A percentile compares a stretch with the other conserved stretches of the same genome.
These are phyloP conservation scores for Sugiyamaella floridensis DNA, from an alignment of 805 yeast genomes.

Conservation along the genomic window DNA sequence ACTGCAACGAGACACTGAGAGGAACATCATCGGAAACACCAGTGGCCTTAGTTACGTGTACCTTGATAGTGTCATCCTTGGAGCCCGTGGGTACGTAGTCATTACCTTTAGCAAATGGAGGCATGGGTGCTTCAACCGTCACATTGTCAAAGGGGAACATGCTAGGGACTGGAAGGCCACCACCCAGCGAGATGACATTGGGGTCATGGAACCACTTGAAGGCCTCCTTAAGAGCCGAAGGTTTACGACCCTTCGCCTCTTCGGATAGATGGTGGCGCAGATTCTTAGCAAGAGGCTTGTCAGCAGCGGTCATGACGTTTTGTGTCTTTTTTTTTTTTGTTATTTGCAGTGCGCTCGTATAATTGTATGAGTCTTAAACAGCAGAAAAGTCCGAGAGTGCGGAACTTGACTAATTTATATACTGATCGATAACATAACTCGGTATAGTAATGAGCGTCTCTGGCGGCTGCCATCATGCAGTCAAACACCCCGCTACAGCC, in stretches of 20 bases:
- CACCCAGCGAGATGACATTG: conserved; percentile 81
- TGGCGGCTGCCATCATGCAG: neutral
- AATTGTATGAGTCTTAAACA: neutral
- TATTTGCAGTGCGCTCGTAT: neutral
- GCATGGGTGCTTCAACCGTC: conserved; percentile 51
- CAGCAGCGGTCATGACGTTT: neutral
- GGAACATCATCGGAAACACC: conserved; percentile 48
- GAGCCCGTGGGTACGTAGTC: conserved; percentile 17
- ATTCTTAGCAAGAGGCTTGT: conserved; percentile 48
- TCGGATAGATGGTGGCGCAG: conserved; percentile 65
- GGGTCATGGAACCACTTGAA: conserved; percentile 72
- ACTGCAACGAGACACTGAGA: conserved; percentile 80
- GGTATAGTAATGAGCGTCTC: neutral
- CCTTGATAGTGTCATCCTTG: conserved; percentile 25
- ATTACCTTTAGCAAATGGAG: conserved; percentile 77
- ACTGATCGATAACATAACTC: neutral
- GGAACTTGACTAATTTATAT: neutral
- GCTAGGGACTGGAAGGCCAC: conserved; percentile 87
- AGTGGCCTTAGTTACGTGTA: conserved; percentile 36
- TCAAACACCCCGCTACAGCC: neutral
- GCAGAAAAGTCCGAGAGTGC: neutral
- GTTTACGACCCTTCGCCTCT: conserved; percentile 69
- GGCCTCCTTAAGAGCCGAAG: conserved; percentile 78
- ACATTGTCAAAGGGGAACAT: conserved; percentile 88
- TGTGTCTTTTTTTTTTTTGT: neutral